Base-by-base conservation (phyloP, 768 basidiomycete species). In the Collybia sordida region DNA sequence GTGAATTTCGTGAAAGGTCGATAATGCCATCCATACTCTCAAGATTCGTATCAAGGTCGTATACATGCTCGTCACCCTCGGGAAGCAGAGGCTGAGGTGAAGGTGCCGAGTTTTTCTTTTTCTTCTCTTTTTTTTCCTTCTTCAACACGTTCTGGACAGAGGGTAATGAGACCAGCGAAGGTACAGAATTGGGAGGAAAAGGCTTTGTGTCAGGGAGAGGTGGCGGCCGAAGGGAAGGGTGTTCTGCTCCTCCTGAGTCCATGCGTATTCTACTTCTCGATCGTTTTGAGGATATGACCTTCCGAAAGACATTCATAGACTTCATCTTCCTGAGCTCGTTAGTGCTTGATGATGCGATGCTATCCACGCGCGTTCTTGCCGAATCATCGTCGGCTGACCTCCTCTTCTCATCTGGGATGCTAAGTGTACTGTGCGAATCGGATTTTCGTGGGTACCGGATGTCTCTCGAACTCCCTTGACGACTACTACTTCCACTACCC, bases 21-120 rank as follows among this genome's bases (percentile, higher is more conserved):
- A 96, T 71, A 60, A 97, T 93, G 5, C 88, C 94, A 34, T 89
- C 86, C 80, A 97, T 93, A 44, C 80, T 69, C 8, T 86, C 79
- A 38, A 91, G 64, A 62, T 93, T 80, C 17, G 80, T 81, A 64
- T 90, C 87, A 37, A 89, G 77, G 19, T 65, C 69, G 50, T 81
- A 69, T 19, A 70, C 67, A 28, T 64, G 65, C 38, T 66, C 69
- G 38, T 62, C 63, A 37, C 69, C 69, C 23, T 59, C 61, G 25
- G 57, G 61, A 42, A 19, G 37, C 39, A 9, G 66, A 66, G 0
- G 71, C 65, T 27, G 25, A 0, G 69, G 64, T 23, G 64, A 57
- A 45, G 55, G 64, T 45, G 54, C 56, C 8, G 61, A 55, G 27
- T 65, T 68, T 53, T 70, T 71, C 51, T 61, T 70, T 54, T 68